Percentiles rank a stretch among this genome's conserved stretches.
phyloP scores from a whole-genome alignment of 257 asterid species.

The Craterostigma plantagineum region DNA sequence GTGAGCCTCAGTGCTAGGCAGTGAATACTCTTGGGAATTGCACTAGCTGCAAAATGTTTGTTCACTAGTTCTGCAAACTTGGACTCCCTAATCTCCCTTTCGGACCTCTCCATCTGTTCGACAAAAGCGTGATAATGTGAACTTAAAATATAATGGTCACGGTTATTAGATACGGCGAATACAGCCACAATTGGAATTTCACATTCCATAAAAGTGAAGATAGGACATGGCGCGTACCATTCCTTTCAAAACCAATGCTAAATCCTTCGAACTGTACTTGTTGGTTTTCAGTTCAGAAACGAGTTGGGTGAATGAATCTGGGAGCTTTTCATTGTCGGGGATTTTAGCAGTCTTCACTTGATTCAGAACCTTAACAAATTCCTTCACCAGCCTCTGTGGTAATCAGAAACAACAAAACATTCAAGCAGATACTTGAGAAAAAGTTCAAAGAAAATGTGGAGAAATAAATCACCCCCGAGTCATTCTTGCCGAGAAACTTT shows the following conservation, averaged over 20 bases:
- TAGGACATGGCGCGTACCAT: constrained; percentile 75
- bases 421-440: not conserved
- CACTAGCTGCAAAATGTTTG: constrained; percentile 90
- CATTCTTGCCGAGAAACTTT: constrained; percentile 67
- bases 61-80: constrained; percentile 76
- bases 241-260: constrained; percentile 72
- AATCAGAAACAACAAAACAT: constrained; percentile 13
- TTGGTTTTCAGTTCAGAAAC: constrained; percentile 75
- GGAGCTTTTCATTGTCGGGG: constrained; percentile 66
- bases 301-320: constrained; percentile 68
- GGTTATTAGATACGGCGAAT: not conserved
- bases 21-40: constrained; percentile 82
- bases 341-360: constrained; percentile 75
- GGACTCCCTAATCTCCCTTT: constrained; percentile 67
- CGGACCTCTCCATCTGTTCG: constrained; percentile 38
- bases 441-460: constrained; percentile 7
- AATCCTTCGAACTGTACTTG: constrained; percentile 54
- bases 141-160: not conserved
- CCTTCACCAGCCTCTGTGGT: constrained; percentile 68
- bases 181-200: not conserved
- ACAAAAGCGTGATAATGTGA: constrained; percentile 6
- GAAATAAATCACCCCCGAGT: constrained; percentile 47
- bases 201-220: not conserved
- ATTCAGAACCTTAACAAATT: constrained; percentile 54
- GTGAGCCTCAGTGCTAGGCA: constrained; percentile 83